Base-by-base conservation (phyloP, 371 early-diverging fungal genomes). In the Mucor irregularis region DNA sequence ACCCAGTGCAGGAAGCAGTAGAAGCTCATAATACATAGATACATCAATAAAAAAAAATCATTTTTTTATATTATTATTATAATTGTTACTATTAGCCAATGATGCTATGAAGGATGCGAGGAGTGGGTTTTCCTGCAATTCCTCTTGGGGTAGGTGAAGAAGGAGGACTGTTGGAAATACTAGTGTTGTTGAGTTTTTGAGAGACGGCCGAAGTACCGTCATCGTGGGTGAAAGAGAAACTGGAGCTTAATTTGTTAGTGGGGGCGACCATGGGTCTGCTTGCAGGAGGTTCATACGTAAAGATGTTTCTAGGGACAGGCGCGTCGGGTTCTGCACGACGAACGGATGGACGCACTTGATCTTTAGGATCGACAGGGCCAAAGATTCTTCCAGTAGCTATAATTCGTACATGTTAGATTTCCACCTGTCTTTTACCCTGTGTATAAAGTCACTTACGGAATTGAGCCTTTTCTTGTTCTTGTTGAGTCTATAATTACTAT, bases 301-400 rank as follows among this genome's bases (percentile, higher is more conserved):
- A 77, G 33, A 77, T 77, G 46, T 77, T 72, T 13, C 77, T 64
- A 25, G 47, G 33, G 33, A 61, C 51, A 34, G 68, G 66, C 8
- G 58, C 58, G 11, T 56, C 62, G 16, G 69, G 55, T 21, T 66
- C 67, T 14, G 61, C 37, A n/a, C 52, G 58, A 19, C 63, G 59
- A 4, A 59, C 52, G 7, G 74, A 49, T 4, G 49, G 64, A 21
- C 44, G 24, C 8, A 69, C 69, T 43, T 73, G 66, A 57, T 73
- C 69, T 60, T 71, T 67, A n/a, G 72, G 68, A 31, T 67, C 58
- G 9, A 71, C 68, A 28, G 69, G 68, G 7, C 77, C 74, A 61
- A 76, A 76, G 2, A 71, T 52, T 29, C 71, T 61, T 5, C 74
- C 72, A 30, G 62, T 62, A 22, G 58, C 77, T 76, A 49, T 2